These are phyloP conservation scores for Tulasnella sp. DNA, from an alignment of 768 basidiomycete species.

Conservation along the genomic window DNA sequence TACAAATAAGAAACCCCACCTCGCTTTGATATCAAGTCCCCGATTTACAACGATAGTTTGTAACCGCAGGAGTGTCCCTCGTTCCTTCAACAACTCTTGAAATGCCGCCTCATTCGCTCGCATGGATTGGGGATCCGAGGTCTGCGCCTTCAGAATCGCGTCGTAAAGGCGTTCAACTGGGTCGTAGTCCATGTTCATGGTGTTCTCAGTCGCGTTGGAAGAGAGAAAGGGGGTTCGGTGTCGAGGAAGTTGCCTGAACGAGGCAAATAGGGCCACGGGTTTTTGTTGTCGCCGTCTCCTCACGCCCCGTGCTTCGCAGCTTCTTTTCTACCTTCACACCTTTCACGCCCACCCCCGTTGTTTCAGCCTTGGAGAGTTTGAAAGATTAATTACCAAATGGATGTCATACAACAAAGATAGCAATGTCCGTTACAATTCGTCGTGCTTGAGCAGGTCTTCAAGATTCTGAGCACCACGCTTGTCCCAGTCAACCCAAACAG, in stretches of 20 bases:
- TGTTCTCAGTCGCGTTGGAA: no score
- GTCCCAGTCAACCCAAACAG: neutral
- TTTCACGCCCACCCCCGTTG: no score
- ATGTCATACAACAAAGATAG: no score
- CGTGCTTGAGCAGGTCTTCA: neutral
- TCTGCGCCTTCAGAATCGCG: conserved; percentile 3
- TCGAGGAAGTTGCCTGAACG: no score
- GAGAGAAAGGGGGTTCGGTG: no score
- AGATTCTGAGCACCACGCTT: neutral
- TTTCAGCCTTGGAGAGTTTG: no score
- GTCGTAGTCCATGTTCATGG: neutral
- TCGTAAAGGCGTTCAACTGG: conserved; percentile 10
- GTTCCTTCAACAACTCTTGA: conserved; percentile 4
- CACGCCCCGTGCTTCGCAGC: no score
- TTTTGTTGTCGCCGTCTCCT: no score
- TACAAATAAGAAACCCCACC: neutral
- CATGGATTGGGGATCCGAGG: neutral
- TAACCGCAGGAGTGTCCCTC: conserved; percentile 5
- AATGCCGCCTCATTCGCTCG: conserved; percentile 2
- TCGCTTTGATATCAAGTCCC: neutral
- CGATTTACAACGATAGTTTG: conserved; percentile 8
- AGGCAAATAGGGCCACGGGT: no score
- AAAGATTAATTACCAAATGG: no score
- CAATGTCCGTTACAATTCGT: no score
- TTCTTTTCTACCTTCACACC: no score